Conservation (phyloP, 352 stramenopile genomes). For the Globisporangium rhizosaccharum region DNA sequence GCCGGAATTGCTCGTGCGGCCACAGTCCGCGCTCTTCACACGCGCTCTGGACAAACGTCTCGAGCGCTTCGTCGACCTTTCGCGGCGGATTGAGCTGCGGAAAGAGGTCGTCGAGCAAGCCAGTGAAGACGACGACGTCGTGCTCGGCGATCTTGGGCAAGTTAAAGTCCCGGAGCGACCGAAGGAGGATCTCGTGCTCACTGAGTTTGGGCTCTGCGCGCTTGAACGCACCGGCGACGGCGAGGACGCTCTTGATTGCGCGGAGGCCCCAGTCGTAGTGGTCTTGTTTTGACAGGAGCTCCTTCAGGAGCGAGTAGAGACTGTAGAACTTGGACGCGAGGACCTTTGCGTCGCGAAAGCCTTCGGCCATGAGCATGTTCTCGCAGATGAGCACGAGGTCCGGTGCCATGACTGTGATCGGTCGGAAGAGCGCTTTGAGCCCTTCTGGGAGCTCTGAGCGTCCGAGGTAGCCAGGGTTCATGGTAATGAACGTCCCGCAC, state of each 20-base stretch:
- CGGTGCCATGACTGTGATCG: constrained; percentile 94
- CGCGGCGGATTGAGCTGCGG: constrained; percentile 83
- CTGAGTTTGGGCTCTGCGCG: constrained; percentile 88
- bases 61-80: constrained; percentile 87
- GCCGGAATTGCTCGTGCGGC: constrained; percentile 89
- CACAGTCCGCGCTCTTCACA: constrained; percentile 86
- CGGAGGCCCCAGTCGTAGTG: constrained; percentile 96
- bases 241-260: constrained; percentile 92
- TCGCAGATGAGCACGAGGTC: constrained; percentile 96
- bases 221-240: constrained; percentile 92
- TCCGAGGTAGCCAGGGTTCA: constrained; percentile 95
- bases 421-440: constrained; percentile 93
- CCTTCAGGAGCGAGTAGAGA: constrained; percentile 90
- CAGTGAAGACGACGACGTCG: constrained; percentile 92
- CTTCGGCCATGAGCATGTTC: constrained; percentile 96
- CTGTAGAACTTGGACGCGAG: constrained; percentile 94
- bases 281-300: constrained; percentile 92
- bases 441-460: constrained; percentile 92
- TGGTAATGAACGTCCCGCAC: constrained; percentile 95
- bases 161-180: constrained; percentile 95
- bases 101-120: constrained; percentile 92
- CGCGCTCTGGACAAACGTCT: constrained; percentile 88
- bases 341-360: constrained; percentile 90
- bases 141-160: constrained; percentile 94
- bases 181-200: constrained; percentile 92